Evolutionary conservation across 306 rosid species (phyloP).

Genomic region (Cicer pinnatifidum): DNA sequence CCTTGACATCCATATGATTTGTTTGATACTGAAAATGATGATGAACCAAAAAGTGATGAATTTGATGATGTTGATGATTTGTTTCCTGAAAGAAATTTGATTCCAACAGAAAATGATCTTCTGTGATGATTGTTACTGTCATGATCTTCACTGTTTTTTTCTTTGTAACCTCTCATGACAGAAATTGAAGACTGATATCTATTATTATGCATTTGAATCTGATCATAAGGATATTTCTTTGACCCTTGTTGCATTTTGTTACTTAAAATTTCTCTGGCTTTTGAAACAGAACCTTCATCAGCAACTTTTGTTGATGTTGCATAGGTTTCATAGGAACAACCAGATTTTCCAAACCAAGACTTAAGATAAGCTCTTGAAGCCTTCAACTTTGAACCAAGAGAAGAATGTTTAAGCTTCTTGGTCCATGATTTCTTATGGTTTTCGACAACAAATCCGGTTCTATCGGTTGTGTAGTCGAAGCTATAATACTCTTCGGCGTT

Average conservation of each 20-base stretch:
- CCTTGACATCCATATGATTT: constrained; percentile 51
- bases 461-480: constrained; percentile 48
- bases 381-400: constrained; percentile 74
- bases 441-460: constrained; percentile 47
- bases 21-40: constrained; percentile 65
- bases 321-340: constrained; percentile 76
- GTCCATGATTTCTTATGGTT: constrained; percentile 74
- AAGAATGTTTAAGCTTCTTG: constrained; percentile 74
- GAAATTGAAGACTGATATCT: constrained; percentile 52
- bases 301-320: constrained; percentile 67
- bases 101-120: constrained; percentile 78
- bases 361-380: constrained; percentile 88
- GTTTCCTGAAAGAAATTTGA: constrained; percentile 67
- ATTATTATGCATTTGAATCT: constrained; percentile 54
- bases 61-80: constrained; percentile 48
- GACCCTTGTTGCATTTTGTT: constrained; percentile 45
- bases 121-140: constrained; percentile 58
- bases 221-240: constrained; percentile 67
- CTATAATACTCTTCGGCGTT: constrained; percentile 66
- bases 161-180: constrained; percentile 50
- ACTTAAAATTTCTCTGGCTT: constrained; percentile 59
- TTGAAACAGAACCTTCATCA: constrained; percentile 72
- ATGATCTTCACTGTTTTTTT: constrained; percentile 50
- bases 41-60: constrained; percentile 48
- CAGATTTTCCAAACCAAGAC: constrained; percentile 80